Evolutionary conservation across 1,284 basidiomycete genomes (phyloP).

Genomic region (Schizophyllum amplum): DNA sequence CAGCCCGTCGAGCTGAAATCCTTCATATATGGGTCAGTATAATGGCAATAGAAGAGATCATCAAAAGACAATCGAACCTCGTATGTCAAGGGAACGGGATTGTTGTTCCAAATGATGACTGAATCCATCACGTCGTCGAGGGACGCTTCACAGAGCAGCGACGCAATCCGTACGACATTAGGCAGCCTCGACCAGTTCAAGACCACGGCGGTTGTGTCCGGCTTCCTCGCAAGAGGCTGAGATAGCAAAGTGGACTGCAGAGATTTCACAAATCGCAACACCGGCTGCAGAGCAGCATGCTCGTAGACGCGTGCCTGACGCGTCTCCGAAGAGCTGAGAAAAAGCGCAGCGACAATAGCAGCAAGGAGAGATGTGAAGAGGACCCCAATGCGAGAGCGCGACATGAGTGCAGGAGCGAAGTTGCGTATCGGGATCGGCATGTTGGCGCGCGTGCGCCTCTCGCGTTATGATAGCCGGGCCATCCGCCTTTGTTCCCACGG

Average conservation of each 20-base stretch:
- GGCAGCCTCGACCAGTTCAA: conserved; percentile 59
- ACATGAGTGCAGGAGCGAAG: neutral
- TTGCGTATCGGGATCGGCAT: neutral
- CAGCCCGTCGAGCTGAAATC: conserved; percentile 33
- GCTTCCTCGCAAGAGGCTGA: neutral
- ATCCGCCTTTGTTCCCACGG: neutral
- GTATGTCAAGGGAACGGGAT: conserved; percentile 31
- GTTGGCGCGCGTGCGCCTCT: neutral
- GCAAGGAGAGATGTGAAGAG: neutral
- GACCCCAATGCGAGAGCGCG: neutral
- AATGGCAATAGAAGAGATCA: neutral
- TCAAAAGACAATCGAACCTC: conserved; percentile 25
- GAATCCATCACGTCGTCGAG: conserved; percentile 40
- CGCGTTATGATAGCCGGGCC: neutral
- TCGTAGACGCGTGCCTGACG: too few relatives aligned
- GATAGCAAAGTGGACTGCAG: neutral
- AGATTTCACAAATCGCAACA: neutral
- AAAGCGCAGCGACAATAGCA: neutral
- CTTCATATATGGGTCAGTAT: conserved; percentile 20
- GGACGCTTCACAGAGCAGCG: conserved; percentile 39
- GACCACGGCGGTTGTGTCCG: conserved; percentile 43
- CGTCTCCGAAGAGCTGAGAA: neutral
- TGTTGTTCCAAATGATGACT: conserved; percentile 62
- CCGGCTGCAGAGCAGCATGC: too few relatives aligned
- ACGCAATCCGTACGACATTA: conserved; percentile 50